These are phyloP conservation scores for Tremella fuciformis DNA, from an alignment of 768 basidiomycete genomes.

Conservation along the genomic window DNA sequence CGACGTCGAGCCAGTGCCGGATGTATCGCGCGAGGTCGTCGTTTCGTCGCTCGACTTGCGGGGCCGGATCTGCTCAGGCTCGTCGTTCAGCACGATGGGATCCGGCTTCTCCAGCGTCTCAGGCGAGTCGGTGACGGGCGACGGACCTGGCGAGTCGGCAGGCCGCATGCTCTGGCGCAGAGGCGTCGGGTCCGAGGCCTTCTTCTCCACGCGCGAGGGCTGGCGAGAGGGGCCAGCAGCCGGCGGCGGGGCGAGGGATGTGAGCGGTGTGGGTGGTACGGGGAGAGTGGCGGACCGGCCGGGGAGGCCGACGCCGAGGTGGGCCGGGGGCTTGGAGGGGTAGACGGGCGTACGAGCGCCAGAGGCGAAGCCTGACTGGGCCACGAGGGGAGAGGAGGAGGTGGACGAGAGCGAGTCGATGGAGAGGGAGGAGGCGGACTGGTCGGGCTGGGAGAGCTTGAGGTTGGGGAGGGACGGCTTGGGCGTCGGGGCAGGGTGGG, in stretches of 20 bases:
- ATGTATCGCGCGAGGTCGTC: background rate
- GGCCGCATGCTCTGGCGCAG: conserved; percentile 26
- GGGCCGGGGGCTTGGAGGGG: conserved; percentile 9
- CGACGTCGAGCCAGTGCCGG: conserved; percentile 1
- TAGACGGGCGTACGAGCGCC: conserved; percentile 8
- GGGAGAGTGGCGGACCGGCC: conserved; percentile 2
- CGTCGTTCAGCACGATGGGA: background rate
- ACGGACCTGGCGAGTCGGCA: background rate
- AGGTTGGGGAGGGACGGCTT: conserved; percentile 38
- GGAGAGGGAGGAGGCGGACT: conserved; percentile 14
- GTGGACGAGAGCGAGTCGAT: conserved; percentile 9
- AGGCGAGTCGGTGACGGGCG: conserved; percentile 5
- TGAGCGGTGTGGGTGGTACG: conserved; percentile 1
- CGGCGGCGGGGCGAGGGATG: conserved; percentile 7
- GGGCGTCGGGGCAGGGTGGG: conserved; percentile 1
- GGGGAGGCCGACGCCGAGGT: background rate
- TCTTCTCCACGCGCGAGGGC: conserved; percentile 18
- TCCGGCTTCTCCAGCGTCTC: background rate
- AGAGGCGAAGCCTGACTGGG: conserved; percentile 8
- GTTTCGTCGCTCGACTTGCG: background rate
- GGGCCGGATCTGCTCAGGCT: background rate
- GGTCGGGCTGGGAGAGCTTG: conserved; percentile 20
- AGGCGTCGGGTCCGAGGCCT: conserved; percentile 37
- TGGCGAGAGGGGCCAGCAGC: background rate
- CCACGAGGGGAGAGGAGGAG: conserved; percentile 7